Conservation (phyloP, 441 rosid species). For the Kokia cookei region DNA sequence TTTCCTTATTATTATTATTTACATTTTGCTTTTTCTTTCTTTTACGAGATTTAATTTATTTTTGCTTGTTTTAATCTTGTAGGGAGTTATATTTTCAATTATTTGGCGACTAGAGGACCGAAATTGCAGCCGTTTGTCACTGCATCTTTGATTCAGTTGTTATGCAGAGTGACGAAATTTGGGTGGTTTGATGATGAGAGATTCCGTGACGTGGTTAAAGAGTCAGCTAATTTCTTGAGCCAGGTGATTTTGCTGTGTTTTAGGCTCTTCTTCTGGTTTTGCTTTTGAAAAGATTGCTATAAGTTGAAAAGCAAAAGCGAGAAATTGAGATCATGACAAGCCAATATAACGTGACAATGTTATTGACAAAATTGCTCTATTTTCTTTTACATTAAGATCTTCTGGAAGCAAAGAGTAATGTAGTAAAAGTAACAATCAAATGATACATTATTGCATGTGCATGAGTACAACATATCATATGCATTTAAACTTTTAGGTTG, state of each 20-base stretch:
- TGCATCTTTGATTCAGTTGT: conserved; percentile 79
- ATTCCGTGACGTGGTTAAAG: conserved; percentile 86
- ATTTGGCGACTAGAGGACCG: conserved; percentile 93
- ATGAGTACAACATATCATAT: background rate
- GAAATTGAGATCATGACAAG: background rate
- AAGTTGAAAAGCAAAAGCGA: background rate
- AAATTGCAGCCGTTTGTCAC: conserved; percentile 78
- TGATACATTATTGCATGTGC: background rate
- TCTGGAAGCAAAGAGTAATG: background rate
- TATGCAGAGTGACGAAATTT: conserved; percentile 91
- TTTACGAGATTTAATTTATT: background rate
- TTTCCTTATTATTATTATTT: background rate
- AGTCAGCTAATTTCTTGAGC: conserved; percentile 77
- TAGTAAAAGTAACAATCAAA: background rate
- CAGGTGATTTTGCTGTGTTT: conserved; percentile 46
- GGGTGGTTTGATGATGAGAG: conserved; percentile 99
- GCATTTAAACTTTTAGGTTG: background rate
- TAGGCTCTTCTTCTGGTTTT: background rate
- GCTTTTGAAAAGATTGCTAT: background rate
- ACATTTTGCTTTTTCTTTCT: conserved; percentile 3
- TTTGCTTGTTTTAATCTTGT: background rate
- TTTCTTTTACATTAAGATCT: background rate
- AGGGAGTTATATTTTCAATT: conserved; percentile 82
- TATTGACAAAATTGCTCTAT: background rate
- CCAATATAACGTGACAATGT: background rate